A percentile compares a stretch with the other conserved stretches of the same genome.
phyloP scores from a whole-genome alignment of 495 filamentous ascomycete genomes.

The Aspergillus hancockii region DNA sequence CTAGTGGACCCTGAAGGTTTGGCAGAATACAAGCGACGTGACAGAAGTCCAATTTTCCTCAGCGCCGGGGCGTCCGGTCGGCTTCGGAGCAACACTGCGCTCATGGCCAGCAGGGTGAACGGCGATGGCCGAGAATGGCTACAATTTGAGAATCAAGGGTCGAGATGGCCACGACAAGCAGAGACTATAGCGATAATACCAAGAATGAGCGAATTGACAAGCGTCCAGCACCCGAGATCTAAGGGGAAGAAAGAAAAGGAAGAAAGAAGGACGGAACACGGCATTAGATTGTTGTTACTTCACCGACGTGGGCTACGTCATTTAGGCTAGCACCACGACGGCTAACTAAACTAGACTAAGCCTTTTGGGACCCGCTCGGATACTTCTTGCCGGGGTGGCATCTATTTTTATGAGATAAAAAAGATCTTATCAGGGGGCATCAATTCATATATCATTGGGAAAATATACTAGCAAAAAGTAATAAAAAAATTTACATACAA shows the following conservation, averaged over 20 bases:
- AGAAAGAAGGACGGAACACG: conserved; percentile 1
- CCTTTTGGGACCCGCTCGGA: conserved; percentile 5
- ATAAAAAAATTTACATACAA: too few relatives aligned
- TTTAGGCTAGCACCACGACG: background rate
- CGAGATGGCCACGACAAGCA: background rate
- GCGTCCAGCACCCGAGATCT: background rate
- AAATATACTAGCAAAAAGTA: background rate
- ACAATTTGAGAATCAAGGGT: background rate
- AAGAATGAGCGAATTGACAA: background rate
- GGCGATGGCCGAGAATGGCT: conserved; percentile 4
- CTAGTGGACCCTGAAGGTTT: conserved; percentile 14
- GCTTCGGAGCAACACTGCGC: conserved; percentile 40
- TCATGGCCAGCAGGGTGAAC: conserved; percentile 29
- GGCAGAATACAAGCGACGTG: conserved; percentile 23
- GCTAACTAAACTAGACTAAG: conserved; percentile 1
- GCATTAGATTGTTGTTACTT: background rate
- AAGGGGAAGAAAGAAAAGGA: background rate
- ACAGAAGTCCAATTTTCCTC: conserved; percentile 32
- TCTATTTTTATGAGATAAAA: background rate
- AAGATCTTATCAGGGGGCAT: background rate
- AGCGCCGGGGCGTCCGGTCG: conserved; percentile 35
- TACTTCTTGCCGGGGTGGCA: background rate
- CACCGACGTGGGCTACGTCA: background rate
- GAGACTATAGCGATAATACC: background rate
- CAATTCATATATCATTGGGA: background rate